Evolutionary conservation across 768 basidiomycete species (phyloP), one percentile per base, ranked within the genome.

Genomic region (Boletus eberwhitei): DNA sequence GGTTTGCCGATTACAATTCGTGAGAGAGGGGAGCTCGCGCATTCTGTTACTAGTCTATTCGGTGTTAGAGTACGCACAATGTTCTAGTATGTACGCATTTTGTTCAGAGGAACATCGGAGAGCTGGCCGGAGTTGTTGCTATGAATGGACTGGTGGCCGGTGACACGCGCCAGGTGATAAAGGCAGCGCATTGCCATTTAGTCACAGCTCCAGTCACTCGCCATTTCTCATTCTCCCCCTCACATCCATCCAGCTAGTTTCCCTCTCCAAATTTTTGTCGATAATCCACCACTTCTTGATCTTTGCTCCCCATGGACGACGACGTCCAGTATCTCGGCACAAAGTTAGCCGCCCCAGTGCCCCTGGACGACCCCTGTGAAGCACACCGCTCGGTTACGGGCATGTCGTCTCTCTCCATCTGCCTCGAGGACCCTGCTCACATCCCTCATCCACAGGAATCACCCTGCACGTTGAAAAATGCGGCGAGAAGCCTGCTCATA

Each of bases 251-350:
- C 44, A 29, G 8, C 31, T 32, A 37, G 29, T 46, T 9, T 34
- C 16, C n/a, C 37, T 48, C 42, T 22, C n/a, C 7, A 45, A 14
- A 19, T 38, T 47, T 24, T 47, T 21, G 22, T 47, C 46, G 46
- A 36, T 36, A 48, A 19, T 6, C 12, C 7, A 8, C 13, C 22
- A 0, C 35, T 8, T 26, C 8, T 4, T 19, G 24, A 26, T 26
- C 7, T 47, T 8, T 55, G 24, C 43, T 47, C 21, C 65, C 69
- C 70, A 69, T 76, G 70, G 83, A 85, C 71, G 83, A 85, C 67
- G 83, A 82, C 56, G 82, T 86, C 62, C 74, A 84, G 60, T 86
- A 79, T 61, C 68, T 86, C 38, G 84, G 84, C 24, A 77, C 73
- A 29, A 73, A 62, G 57, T 59, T 67, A 49, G 70, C 74, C 2